phyloP scores from a whole-genome alignment of 306 rosid species.

The Geum urbanum region DNA sequence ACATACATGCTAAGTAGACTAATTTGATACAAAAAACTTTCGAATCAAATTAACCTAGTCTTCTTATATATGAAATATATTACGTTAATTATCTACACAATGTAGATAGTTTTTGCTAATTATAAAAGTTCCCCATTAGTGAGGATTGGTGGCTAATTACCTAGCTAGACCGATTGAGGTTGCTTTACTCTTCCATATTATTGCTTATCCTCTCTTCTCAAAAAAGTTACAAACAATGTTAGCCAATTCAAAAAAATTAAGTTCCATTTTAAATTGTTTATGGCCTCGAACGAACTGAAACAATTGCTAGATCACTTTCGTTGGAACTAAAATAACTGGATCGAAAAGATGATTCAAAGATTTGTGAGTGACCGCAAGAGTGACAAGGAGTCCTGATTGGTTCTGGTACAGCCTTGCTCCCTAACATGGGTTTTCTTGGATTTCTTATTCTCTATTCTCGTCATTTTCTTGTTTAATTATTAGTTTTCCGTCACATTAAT shows the following conservation, averaged over 20 bases:
- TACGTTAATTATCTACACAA: no score
- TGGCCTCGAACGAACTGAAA: constrained; percentile 9
- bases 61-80: no score
- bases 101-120: no score
- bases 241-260: constrained; percentile 25
- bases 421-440: constrained; percentile 50
- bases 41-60: no score
- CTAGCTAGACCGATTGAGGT: background rate
- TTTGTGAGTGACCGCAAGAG: constrained; percentile 29
- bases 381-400: constrained; percentile 43
- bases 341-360: constrained; percentile 19
- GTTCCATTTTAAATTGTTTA: background rate
- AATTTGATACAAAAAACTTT: no score
- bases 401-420: constrained; percentile 43
- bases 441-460: constrained; percentile 30
- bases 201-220: constrained; percentile 15
- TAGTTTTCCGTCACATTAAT: constrained; percentile 13
- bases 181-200: constrained; percentile 16
- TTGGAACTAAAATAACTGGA: constrained; percentile 1
- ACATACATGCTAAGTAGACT: no score
- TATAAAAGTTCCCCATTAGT: background rate
- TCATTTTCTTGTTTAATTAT: constrained; percentile 14
- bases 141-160: background rate
- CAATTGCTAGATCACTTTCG: constrained; percentile 13
- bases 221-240: constrained; percentile 15